phyloP scores from a whole-genome alignment of 2,329 filamentous ascomycete species.

The Pseudovirgaria hyperparasitica region DNA sequence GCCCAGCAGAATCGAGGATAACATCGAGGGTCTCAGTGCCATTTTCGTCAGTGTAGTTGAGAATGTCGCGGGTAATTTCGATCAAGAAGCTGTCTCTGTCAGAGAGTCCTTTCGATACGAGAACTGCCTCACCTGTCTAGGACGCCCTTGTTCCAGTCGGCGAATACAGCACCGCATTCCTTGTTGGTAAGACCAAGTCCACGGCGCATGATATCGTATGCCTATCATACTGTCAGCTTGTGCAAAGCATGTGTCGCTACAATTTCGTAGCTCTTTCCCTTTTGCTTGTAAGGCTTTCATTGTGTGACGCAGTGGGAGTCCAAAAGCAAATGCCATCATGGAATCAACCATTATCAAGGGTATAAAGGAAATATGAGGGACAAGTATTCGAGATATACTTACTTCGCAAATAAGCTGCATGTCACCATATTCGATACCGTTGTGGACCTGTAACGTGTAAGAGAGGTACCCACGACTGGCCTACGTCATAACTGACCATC shows the following conservation, averaged over 20 bases:
- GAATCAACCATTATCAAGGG: not conserved
- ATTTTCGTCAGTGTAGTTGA: conserved; percentile 96
- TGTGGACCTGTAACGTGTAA: conserved; percentile 50
- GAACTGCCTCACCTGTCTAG: too few species aligned
- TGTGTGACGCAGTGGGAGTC: not conserved
- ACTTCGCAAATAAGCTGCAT: conserved; percentile 99
- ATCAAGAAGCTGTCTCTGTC: conserved; percentile 97
- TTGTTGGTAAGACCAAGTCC: conserved; percentile 78
- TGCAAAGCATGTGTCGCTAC: too few species aligned
- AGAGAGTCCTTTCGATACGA: too few species aligned
- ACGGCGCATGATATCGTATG: conserved; percentile 99
- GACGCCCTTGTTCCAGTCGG: conserved; percentile 97
- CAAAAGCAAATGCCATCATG: too few species aligned
- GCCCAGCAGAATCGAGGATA: conserved; percentile 95
- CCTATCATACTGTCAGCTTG: conserved; percentile 39
- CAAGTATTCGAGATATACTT: conserved; percentile 23
- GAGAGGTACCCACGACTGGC: not conserved
- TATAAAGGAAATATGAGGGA: conserved; percentile 1
- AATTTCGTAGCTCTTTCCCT: not conserved
- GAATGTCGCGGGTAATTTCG: conserved; percentile 96
- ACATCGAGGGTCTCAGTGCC: conserved; percentile 88
- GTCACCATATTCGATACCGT: conserved; percentile 99
- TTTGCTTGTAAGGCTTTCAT: not conserved
- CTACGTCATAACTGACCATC: conserved; percentile 48
- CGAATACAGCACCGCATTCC: conserved; percentile 91